These are phyloP conservation scores for Pterocarpus macrocarpus DNA, from an alignment of 306 rosid genomes.

Conservation along the genomic window DNA sequence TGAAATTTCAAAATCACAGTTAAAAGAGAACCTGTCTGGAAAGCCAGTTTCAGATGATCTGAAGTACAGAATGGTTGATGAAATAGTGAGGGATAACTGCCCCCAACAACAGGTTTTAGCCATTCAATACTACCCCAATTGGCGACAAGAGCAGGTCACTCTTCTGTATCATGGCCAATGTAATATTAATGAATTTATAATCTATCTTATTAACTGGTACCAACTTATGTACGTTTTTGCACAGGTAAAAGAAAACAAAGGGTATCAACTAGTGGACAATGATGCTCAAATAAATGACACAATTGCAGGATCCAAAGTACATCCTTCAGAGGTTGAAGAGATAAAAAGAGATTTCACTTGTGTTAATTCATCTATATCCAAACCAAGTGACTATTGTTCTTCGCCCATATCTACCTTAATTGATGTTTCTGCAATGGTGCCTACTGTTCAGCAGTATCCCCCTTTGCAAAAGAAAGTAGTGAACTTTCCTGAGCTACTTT, in stretches of 20 bases:
- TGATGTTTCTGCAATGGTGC: constrained; percentile 42
- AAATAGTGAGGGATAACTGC: constrained; percentile 66
- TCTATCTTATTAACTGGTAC: neutral
- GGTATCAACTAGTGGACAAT: constrained; percentile 38
- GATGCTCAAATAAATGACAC: constrained; percentile 43
- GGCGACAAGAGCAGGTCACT: constrained; percentile 69
- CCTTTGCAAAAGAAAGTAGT: constrained; percentile 42
- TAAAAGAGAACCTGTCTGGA: constrained; percentile 61
- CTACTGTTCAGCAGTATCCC: constrained; percentile 50
- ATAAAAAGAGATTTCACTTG: constrained; percentile 32
- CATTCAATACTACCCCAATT: constrained; percentile 69
- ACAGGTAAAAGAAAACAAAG: constrained; percentile 59
- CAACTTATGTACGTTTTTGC: constrained; percentile 3
- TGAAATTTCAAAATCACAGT: constrained; percentile 56
- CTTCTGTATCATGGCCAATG: neutral
- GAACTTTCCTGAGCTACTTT: constrained; percentile 27
- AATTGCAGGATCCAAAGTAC: constrained; percentile 46
- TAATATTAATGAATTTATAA: neutral
- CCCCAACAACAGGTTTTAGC: constrained; percentile 64
- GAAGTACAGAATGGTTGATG: constrained; percentile 65
- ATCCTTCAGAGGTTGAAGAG: constrained; percentile 50
- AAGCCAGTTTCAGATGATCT: constrained; percentile 61
- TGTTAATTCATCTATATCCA: constrained; percentile 41
- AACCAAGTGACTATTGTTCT: constrained; percentile 35
- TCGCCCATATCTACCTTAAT: constrained; percentile 29